These are phyloP conservation scores for Talaromyces islandicus DNA, from an alignment of 2,329 filamentous ascomycete genomes.

Conservation along the genomic window DNA sequence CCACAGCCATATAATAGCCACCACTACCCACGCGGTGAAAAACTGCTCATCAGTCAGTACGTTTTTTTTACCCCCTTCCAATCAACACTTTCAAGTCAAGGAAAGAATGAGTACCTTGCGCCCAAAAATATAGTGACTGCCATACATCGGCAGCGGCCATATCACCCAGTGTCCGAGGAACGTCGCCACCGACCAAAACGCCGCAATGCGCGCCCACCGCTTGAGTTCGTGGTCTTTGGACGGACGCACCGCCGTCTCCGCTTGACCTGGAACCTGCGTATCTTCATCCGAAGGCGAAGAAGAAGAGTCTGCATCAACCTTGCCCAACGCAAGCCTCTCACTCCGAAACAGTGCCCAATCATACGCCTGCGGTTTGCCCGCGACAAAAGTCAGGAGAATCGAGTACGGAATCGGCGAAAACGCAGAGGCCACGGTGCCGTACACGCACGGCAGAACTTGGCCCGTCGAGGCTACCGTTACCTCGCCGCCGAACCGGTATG, in stretches of 20 bases:
- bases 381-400: constrained; percentile 41
- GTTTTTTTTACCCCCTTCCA: not conserved
- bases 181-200: constrained; percentile 44
- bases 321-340: constrained; percentile 24
- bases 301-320: constrained; percentile 19
- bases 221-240: constrained; percentile 33
- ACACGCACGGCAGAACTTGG: constrained; percentile 46
- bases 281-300: constrained; percentile 10
- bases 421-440: constrained; percentile 49
- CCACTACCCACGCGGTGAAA: constrained; percentile 46
- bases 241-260: constrained; percentile 4
- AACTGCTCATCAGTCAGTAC: constrained; percentile 27
- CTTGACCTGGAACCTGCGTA: too few relatives aligned
- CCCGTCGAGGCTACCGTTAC: constrained; percentile 46
- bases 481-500: constrained; percentile 41
- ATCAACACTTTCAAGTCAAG: not conserved
- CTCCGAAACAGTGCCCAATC: constrained; percentile 35
- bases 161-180: constrained; percentile 51
- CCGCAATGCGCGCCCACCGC: constrained; percentile 43
- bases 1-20: constrained; percentile 52
- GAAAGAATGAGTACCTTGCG: constrained; percentile 26
- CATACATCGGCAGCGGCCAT: constrained; percentile 53
- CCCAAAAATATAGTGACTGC: constrained; percentile 44
- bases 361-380: constrained; percentile 33
- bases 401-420: constrained; percentile 49